phyloP scores from a whole-genome alignment of 164 flowering plant genomes.

The Magnolia sinica region DNA sequence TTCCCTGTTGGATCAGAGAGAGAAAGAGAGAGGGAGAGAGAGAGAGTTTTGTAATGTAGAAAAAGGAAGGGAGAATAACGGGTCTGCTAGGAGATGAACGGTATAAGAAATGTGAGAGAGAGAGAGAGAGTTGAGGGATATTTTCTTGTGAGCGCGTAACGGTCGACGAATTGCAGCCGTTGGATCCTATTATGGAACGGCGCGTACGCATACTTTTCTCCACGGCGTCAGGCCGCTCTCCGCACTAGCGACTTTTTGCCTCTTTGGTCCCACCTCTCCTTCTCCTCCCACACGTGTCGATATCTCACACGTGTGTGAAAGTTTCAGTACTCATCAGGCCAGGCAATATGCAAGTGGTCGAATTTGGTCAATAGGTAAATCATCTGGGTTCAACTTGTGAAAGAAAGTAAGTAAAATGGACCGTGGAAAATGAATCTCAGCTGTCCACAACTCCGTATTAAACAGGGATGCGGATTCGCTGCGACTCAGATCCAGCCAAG shows the following conservation, averaged over 20 bases:
- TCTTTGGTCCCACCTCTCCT: background rate
- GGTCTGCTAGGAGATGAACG: no score
- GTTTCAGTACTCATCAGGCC: background rate
- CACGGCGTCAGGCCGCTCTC: background rate
- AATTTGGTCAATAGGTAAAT: no score
- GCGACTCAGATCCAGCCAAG: no score
- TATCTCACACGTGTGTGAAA: background rate
- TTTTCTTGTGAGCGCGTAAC: slow-evolving; percentile 3
- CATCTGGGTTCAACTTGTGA: no score
- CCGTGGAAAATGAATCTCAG: no score
- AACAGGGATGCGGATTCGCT: no score
- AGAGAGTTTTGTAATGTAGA: no score
- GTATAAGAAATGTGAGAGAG: no score
- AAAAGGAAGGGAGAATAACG: background rate
- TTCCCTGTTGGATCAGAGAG: background rate
- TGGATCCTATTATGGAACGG: slow-evolving; percentile 14
- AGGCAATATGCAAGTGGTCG: no score
- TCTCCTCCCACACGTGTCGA: background rate
- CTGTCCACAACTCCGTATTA: no score
- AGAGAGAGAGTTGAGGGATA: slow-evolving; percentile 13
- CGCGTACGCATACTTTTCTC: background rate
- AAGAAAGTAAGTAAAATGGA: no score
- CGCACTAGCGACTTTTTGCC: background rate
- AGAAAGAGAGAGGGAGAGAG: background rate
- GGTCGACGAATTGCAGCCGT: slow-evolving; percentile 16